Evolutionary conservation across 106 monocot genomes (phyloP), one percentile per base, ranked within the genome.

Genomic region (Dioscorea alata): DNA sequence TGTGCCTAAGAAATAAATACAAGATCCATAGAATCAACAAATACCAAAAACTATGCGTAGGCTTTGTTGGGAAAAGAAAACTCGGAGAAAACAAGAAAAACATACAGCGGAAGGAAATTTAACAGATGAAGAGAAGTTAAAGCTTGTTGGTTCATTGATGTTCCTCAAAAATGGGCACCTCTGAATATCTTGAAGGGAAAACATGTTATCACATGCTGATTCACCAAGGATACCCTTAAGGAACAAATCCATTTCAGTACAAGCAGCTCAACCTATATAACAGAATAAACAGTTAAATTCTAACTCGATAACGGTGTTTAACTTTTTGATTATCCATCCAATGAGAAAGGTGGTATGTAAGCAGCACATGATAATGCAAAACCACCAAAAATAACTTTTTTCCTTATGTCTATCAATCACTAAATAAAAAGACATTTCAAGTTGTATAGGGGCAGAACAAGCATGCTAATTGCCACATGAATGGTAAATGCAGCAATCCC

Each of bases 81-180:
- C n/a, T 17, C 16, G n/a, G n/a, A n/a, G n/a, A 57, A 8, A 23
- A 50, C 12, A 22, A 17, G 57, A 57, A 63, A 17, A 50, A 69
- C 80, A 74, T 74, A 90, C 90, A 35, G 87, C 78, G 31, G 60
- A 32, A 64, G 83, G 75, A 72, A 87, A 88, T 25, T 79, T 65
- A 65, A 78, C 48, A 6, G 80, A 68, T 20, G 79, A 48, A 1
- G 87, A 78, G 61, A 90, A 90, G 31, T 85, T 83, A 74, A 94
- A 94, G 17, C 61, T 85, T 48, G 94, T 94, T 16, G 90, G 87
- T 59, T 94, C 87, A 50, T 88, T 94, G 71, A 94, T 90, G 67
- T 94, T 94, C 57, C 90, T 87, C 77, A 94, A 60, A 71, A 94
- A 94, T 23, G 94, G 94, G 76, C 94, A 94, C 68, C 78, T 87